Conservation (phyloP, 768 basidiomycete species). For the Trametes coccinea region DNA sequence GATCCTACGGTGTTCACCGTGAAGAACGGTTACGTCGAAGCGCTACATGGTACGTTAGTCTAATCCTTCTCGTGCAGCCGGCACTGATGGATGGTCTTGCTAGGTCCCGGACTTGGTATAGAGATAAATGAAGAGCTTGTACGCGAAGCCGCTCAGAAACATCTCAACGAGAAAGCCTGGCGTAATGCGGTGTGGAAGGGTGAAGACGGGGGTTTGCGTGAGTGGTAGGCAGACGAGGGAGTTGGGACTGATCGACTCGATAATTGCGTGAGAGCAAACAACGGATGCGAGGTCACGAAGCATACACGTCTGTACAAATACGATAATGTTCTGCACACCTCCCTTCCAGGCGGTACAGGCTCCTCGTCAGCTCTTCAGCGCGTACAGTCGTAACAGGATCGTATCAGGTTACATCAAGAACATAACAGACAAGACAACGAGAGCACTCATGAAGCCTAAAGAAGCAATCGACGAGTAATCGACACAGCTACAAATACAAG, state of each 20-base stretch:
- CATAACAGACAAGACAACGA: too few relatives aligned
- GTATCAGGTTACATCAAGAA: too few relatives aligned
- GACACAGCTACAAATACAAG: too few relatives aligned
- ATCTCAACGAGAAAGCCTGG: constrained; percentile 48
- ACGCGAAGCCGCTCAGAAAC: constrained; percentile 35
- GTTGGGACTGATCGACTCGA: not conserved
- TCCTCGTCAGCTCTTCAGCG: too few relatives aligned
- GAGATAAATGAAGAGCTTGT: constrained; percentile 61
- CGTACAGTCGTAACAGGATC: too few relatives aligned
- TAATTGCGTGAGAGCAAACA: too few relatives aligned
- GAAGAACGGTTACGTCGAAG: constrained; percentile 49
- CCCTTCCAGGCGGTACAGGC: too few relatives aligned
- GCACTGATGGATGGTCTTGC: not conserved
- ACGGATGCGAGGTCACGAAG: too few relatives aligned
- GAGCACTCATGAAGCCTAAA: too few relatives aligned
- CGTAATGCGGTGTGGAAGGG: constrained; percentile 58
- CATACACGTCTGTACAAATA: too few relatives aligned
- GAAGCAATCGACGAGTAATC: too few relatives aligned
- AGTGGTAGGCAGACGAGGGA: constrained; percentile 43
- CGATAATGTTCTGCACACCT: too few relatives aligned
- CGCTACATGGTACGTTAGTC: constrained; percentile 39
- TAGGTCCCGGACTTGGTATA: constrained; percentile 62
- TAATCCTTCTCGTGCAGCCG: not conserved
- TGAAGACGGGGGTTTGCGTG: constrained; percentile 51
- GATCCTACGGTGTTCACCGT: constrained; percentile 55